A percentile compares a stretch with the other conserved stretches of the same genome.
These are phyloP conservation scores for Pichia eremophila DNA, from an alignment of 805 yeast genomes.

Conservation along the genomic window DNA sequence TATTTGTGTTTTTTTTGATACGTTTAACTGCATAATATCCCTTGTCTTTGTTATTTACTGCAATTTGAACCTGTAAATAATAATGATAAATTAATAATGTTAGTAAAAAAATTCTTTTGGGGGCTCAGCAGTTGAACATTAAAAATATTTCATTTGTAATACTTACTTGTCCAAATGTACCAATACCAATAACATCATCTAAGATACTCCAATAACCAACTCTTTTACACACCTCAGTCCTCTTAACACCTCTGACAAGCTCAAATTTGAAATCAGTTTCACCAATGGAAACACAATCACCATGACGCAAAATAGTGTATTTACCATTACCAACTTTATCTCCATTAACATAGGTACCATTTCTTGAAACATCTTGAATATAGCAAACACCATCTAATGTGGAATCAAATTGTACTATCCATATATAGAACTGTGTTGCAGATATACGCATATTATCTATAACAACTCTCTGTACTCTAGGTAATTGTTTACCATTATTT, in stretches of 20 bases:
- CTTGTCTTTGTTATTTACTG: conserved; percentile 17
- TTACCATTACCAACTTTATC: conserved; percentile 20
- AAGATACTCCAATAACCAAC: conserved; percentile 32
- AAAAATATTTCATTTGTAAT: too few species aligned
- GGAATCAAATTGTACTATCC: conserved; percentile 36
- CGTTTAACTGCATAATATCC: conserved; percentile 42
- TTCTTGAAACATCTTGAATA: conserved; percentile 40
- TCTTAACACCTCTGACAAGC: background rate
- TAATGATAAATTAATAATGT: background rate
- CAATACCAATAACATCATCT: conserved; percentile 38
- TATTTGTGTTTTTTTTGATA: conserved; percentile 18
- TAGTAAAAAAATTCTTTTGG: background rate
- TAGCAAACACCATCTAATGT: conserved; percentile 38
- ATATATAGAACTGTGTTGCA: conserved; percentile 32
- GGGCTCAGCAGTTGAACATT: background rate
- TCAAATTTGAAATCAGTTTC: background rate
- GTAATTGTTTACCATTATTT: conserved; percentile 6
- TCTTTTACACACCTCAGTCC: background rate
- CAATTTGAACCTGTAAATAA: conserved; percentile 19
- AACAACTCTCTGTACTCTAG: conserved; percentile 13
- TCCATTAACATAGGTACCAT: conserved; percentile 41
- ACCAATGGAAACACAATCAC: conserved; percentile 28
- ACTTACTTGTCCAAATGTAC: conserved; percentile 46
- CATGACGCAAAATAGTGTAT: conserved; percentile 24
- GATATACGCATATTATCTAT: conserved; percentile 29